Conservation (phyloP, 768 basidiomycete species). For the Lentinus tigrinus region DNA sequence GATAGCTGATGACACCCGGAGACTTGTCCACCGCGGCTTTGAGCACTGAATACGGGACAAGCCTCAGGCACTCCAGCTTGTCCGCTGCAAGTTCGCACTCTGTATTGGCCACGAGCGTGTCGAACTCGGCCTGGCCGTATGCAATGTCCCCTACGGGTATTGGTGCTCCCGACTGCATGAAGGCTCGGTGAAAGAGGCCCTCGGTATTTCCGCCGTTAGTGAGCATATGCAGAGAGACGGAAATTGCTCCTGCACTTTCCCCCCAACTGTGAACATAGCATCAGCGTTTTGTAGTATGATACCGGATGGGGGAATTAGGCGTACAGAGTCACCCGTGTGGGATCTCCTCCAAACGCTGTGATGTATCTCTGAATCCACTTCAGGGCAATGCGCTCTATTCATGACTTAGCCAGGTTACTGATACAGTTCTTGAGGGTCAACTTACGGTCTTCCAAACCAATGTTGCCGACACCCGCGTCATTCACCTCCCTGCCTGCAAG, state of each 20-base stretch:
- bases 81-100: slow-evolving; percentile 35
- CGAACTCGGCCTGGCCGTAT: slow-evolving; percentile 37
- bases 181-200: slow-evolving; percentile 33
- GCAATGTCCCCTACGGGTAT: slow-evolving; percentile 17
- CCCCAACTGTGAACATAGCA: slow-evolving; percentile 34
- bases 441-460: slow-evolving; percentile 48
- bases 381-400: slow-evolving; percentile 1
- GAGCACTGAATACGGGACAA: slow-evolving; percentile 31
- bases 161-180: slow-evolving; percentile 31
- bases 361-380: slow-evolving; percentile 43
- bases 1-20: slow-evolving; percentile 25
- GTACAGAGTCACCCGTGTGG: slow-evolving; percentile 41
- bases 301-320: slow-evolving; percentile 34
- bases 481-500: slow-evolving; percentile 37
- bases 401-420: too few species aligned
- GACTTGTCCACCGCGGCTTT: slow-evolving; percentile 33
- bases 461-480: slow-evolving; percentile 38
- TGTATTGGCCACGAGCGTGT: slow-evolving; percentile 36
- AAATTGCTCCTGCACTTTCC: slow-evolving; percentile 40
- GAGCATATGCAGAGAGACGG: slow-evolving; percentile 28
- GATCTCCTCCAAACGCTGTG: slow-evolving; percentile 43
- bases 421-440: not conserved
- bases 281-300: not conserved
- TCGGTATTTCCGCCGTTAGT: slow-evolving; percentile 24
- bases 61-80: slow-evolving; percentile 42